Evolutionary conservation across 257 asterid species (phyloP).

Genomic region (Solanum clarkiae): DNA sequence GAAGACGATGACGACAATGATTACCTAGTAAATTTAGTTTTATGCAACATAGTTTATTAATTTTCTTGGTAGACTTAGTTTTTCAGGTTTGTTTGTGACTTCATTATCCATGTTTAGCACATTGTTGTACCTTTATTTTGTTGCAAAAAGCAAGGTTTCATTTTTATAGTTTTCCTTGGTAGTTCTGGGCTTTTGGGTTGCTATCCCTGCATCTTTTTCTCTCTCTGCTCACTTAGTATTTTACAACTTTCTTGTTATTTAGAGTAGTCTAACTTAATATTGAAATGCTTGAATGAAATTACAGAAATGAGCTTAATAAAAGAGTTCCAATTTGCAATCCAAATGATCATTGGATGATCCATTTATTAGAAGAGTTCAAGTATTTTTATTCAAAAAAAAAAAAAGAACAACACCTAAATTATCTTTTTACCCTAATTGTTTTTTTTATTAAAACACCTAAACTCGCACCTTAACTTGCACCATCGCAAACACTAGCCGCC

Average conservation of each 20-base stretch:
- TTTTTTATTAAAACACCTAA: no score
- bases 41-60: neutral
- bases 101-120: neutral
- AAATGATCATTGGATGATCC: neutral
- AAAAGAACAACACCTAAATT: no score
- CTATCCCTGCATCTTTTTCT: neutral
- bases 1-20: neutral
- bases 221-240: neutral
- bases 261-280: neutral
- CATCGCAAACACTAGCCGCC: neutral
- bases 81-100: neutral
- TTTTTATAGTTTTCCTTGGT: neutral
- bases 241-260: neutral
- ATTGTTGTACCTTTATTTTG: neutral
- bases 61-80: neutral
- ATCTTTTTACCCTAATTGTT: no score
- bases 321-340: neutral
- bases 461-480: neutral
- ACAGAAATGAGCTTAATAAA: neutral
- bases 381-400: no score
- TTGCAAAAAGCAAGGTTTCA: neutral
- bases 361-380: neutral
- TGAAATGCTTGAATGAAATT: neutral
- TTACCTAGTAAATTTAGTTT: neutral
- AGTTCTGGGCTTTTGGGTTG: conserved; percentile 1